A percentile compares a stretch with the other conserved stretches of the same genome.
Conservation (phyloP, 306 rosid species). For the Vicia villosa region DNA sequence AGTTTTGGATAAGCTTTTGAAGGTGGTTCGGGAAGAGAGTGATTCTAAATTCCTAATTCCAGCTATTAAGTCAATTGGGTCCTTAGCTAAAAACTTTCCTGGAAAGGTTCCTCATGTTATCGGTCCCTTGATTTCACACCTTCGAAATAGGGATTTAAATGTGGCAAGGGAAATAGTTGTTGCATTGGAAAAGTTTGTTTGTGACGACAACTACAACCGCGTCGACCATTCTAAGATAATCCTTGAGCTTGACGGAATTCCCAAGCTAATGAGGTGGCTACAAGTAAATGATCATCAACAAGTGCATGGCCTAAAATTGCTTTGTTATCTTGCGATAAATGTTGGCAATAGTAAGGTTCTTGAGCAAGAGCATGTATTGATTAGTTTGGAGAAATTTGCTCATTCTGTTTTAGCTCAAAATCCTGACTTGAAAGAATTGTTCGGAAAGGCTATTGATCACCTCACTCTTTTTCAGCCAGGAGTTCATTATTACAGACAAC, state of each 20-base stretch:
- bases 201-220: conserved; percentile 63
- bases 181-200: conserved; percentile 74
- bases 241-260: conserved; percentile 74
- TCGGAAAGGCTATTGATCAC: conserved; percentile 61
- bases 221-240: conserved; percentile 73
- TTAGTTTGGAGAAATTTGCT: conserved; percentile 63
- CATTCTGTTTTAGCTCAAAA: conserved; percentile 61
- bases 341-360: conserved; percentile 83
- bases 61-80: conserved; percentile 78
- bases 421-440: conserved; percentile 66
- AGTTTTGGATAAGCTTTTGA: conserved; percentile 72
- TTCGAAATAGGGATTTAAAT: conserved; percentile 55
- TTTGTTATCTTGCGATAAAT: conserved; percentile 70
- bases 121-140: conserved; percentile 72
- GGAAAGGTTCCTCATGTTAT: conserved; percentile 69
- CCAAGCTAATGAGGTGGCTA: conserved; percentile 59
- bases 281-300: conserved; percentile 51
- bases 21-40: conserved; percentile 54
- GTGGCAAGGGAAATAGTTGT: conserved; percentile 69
- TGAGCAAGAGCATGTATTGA: conserved; percentile 72
- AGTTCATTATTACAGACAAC: conserved; percentile 69
- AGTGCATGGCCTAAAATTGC: conserved; percentile 49
- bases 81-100: conserved; percentile 75
- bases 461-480: conserved; percentile 88
- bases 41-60: conserved; percentile 52